These are phyloP conservation scores for Dichotomocladium elegans DNA, from an alignment of 371 early-diverging fungal genomes.

Conservation along the genomic window DNA sequence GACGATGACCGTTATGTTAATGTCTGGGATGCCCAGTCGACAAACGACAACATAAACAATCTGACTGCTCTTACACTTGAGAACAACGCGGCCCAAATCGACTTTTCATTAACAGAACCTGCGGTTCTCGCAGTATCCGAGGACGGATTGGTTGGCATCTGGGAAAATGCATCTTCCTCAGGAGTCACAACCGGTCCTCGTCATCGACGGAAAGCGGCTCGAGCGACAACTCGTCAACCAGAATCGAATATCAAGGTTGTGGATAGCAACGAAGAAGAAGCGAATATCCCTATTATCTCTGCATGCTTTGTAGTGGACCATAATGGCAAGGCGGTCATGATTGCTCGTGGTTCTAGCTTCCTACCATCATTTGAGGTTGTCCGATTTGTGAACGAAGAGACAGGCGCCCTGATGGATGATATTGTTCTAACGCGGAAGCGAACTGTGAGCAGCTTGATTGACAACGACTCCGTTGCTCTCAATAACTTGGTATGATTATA, in stretches of 20 bases:
- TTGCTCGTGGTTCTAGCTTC: constrained; percentile 69
- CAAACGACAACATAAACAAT: constrained; percentile 47
- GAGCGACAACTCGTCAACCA: constrained; percentile 59
- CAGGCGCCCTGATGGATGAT: constrained; percentile 3
- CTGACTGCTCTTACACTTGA: constrained; percentile 63
- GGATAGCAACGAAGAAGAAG: constrained; percentile 29
- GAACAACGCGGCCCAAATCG: constrained; percentile 50
- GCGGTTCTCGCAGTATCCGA: constrained; percentile 71
- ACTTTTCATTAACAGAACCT: constrained; percentile 46
- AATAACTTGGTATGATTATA: constrained; percentile 30
- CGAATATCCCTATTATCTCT: constrained; percentile 56
- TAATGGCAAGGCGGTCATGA: constrained; percentile 50
- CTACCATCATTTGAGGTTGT: constrained; percentile 76
- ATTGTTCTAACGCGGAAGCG: constrained; percentile 37
- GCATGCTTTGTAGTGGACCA: constrained; percentile 53
- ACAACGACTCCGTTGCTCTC: constrained; percentile 49
- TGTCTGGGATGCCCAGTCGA: constrained; percentile 68
- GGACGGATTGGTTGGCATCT: constrained; percentile 67
- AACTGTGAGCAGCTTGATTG: constrained; percentile 50
- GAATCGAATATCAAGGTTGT: constrained; percentile 53
- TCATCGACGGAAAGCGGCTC: constrained; percentile 49
- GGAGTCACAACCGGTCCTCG: constrained; percentile 12
- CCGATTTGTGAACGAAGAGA: constrained; percentile 13
- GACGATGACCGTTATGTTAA: constrained; percentile 75
- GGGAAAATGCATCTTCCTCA: constrained; percentile 55